These are phyloP conservation scores for Delonix regia DNA, from an alignment of 306 rosid genomes.

Conservation along the genomic window DNA sequence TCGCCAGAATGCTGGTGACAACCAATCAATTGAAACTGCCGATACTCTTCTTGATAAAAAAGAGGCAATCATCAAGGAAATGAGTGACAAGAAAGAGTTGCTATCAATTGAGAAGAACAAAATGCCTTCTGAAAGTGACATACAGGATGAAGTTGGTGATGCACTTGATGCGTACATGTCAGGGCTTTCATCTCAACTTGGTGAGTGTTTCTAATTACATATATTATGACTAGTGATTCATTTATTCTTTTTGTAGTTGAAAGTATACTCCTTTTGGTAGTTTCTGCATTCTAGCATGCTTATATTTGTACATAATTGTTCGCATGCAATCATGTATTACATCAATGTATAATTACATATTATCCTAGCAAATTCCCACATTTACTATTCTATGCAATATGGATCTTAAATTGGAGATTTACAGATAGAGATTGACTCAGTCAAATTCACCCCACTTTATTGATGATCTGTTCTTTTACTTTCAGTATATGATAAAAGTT, in stretches of 20 bases:
- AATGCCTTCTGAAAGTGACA: conserved; percentile 44
- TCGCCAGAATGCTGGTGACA: conserved; percentile 57
- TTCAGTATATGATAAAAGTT: conserved; percentile 72
- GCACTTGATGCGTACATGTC: conserved; percentile 92
- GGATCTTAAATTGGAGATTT: neutral
- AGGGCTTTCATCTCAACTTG: conserved; percentile 92
- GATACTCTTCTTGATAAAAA: conserved; percentile 89
- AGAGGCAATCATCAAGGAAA: conserved; percentile 73
- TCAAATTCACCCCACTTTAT: conserved; percentile 24
- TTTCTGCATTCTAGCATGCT: conserved; percentile 20
- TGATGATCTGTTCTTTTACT: conserved; percentile 43
- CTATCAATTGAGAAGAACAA: conserved; percentile 62
- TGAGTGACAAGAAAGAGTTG: conserved; percentile 65
- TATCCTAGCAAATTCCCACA: neutral
- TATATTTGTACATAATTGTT: neutral
- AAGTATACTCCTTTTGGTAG: conserved; percentile 25
- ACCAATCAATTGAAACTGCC: conserved; percentile 80
- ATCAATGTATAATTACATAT: neutral
- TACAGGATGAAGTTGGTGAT: conserved; percentile 63
- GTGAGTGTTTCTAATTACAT: conserved; percentile 45
- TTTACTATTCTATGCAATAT: conserved; percentile 20
- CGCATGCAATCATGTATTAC: neutral
- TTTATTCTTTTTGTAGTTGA: too few species aligned
- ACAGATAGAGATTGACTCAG: conserved; percentile 18
- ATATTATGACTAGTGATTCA: neutral